Conservation (phyloP, 352 stramenopile species). For the Aphanomyces astaci region DNA sequence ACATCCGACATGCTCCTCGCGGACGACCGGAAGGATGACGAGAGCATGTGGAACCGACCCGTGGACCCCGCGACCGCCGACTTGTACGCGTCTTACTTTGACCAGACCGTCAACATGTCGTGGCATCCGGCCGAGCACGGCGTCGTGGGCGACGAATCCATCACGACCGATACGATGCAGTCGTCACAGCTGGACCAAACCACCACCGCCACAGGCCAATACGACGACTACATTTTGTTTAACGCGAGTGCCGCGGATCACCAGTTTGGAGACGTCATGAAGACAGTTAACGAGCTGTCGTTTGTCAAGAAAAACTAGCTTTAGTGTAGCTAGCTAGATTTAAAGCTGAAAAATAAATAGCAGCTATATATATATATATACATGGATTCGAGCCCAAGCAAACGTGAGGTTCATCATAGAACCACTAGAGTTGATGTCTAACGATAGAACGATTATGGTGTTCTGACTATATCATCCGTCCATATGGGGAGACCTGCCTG, state of each 20-base stretch:
- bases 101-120: not conserved
- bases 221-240: slow-evolving; percentile 9
- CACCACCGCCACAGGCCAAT: not conserved
- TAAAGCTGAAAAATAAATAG: too few relatives aligned
- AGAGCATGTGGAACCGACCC: not conserved
- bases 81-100: slow-evolving; percentile 21
- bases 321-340: too few relatives aligned
- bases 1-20: slow-evolving; percentile 16
- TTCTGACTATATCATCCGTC: too few relatives aligned
- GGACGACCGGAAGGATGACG: not conserved
- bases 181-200: not conserved
- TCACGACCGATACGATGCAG: not conserved
- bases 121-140: not conserved
- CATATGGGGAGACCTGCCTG: too few relatives aligned
- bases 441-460: too few relatives aligned
- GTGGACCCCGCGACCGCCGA: not conserved
- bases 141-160: not conserved
- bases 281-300: slow-evolving; percentile 9
- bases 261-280: slow-evolving; percentile 10
- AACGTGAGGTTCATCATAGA: too few relatives aligned
- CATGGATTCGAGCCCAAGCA: too few relatives aligned
- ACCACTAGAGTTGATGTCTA: too few relatives aligned
- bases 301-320: slow-evolving; percentile 12
- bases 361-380: too few relatives aligned
- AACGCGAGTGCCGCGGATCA: slow-evolving; percentile 7